Conservation (phyloP, 2,329 filamentous ascomycete genomes). For the Phyllosticta ampelicida region DNA sequence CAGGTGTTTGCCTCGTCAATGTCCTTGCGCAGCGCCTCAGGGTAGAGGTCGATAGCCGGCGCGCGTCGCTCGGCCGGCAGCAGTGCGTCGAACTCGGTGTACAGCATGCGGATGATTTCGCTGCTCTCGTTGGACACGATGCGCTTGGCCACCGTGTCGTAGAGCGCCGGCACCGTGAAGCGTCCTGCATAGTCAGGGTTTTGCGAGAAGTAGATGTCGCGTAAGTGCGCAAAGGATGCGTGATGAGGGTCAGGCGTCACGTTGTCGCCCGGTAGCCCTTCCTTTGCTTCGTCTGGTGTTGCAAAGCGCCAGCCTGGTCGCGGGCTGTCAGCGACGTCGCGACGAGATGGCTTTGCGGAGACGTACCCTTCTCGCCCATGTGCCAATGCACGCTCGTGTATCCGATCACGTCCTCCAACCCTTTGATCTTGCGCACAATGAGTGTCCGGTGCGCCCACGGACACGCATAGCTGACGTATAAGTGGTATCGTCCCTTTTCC, state of each 20-base stretch:
- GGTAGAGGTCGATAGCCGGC: slow-evolving; percentile 31
- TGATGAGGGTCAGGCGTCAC: slow-evolving; percentile 53
- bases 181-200: slow-evolving; percentile 63
- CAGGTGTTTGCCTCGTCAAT: slow-evolving; percentile 42
- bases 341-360: not conserved
- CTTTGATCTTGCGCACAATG: slow-evolving; percentile 83
- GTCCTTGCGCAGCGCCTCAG: slow-evolving; percentile 31
- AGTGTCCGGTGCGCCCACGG: slow-evolving; percentile 87
- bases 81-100: slow-evolving; percentile 60
- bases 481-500: slow-evolving; percentile 84
- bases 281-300: slow-evolving; percentile 47
- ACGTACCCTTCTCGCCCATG: slow-evolving; percentile 54
- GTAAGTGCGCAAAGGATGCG: slow-evolving; percentile 58
- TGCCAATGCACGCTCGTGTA: slow-evolving; percentile 89
- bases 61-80: slow-evolving; percentile 35
- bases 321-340: not conserved
- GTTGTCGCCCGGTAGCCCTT: slow-evolving; percentile 42
- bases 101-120: slow-evolving; percentile 88
- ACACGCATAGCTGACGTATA: slow-evolving; percentile 90
- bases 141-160: slow-evolving; percentile 60
- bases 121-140: slow-evolving; percentile 90
- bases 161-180: slow-evolving; percentile 81
- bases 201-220: slow-evolving; percentile 68
- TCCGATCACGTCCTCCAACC: slow-evolving; percentile 72
- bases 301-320: slow-evolving; percentile 69